Conservation (phyloP, 768 basidiomycete genomes). For the Collybiopsis luxurians region DNA sequence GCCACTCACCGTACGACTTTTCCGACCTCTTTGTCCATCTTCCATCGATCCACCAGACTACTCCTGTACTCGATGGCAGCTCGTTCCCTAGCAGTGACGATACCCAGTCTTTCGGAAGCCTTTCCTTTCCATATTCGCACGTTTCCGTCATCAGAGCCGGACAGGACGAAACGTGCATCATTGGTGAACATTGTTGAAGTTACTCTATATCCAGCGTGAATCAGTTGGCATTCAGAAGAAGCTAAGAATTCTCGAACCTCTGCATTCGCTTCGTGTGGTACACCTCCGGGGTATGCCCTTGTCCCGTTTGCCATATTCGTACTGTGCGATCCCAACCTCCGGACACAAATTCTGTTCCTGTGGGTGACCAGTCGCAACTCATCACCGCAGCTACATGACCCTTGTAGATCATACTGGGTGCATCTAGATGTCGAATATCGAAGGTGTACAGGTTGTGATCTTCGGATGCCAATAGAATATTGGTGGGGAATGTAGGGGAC, state of each 20-base stretch:
- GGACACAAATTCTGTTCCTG: conserved; percentile 92
- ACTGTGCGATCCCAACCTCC: conserved; percentile 97
- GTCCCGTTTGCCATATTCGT: conserved; percentile 88
- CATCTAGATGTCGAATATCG: conserved; percentile 81
- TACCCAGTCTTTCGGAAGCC: conserved; percentile 88
- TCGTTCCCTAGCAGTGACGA: conserved; percentile 86
- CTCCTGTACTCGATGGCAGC: conserved; percentile 92
- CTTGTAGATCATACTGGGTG: conserved; percentile 93
- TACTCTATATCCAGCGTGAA: conserved; percentile 50
- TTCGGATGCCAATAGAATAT: conserved; percentile 92
- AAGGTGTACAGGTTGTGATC: conserved; percentile 99
- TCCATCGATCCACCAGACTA: conserved; percentile 86
- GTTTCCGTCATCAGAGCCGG: conserved; percentile 94
- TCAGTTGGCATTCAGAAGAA: neutral
- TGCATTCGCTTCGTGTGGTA: conserved; percentile 99
- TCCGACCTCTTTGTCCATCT: conserved; percentile 76
- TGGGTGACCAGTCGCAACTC: conserved; percentile 97
- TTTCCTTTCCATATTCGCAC: conserved; percentile 95
- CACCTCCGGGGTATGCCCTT: conserved; percentile 78
- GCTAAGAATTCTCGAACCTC: conserved; percentile 46
- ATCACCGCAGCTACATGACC: conserved; percentile 96
- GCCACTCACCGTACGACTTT: conserved; percentile 71
- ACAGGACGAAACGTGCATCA: conserved; percentile 87
- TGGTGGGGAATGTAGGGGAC: conserved; percentile 95
- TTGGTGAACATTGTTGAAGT: conserved; percentile 85